Percentiles rank a stretch among this genome's conserved stretches.
Conservation (phyloP, 164 flowering plant species). For the Saururus chinensis region DNA sequence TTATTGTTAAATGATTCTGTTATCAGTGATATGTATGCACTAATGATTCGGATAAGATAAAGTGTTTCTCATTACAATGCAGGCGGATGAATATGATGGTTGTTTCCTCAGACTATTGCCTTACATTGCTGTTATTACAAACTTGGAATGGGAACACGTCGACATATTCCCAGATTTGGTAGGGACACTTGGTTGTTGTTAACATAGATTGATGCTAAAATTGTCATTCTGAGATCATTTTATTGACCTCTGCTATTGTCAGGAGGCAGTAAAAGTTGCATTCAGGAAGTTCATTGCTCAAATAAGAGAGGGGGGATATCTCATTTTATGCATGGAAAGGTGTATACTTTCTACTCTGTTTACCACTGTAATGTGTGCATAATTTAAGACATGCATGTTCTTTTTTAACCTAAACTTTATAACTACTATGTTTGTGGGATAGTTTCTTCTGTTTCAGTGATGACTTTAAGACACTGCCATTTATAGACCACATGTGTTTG, state of each 20-base stretch:
- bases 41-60: background rate
- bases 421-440: background rate
- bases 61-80: background rate
- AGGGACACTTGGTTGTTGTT: background rate
- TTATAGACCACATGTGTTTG: too few relatives aligned
- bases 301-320: constrained; percentile 33
- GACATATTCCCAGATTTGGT: constrained; percentile 39
- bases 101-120: constrained; percentile 37
- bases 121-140: constrained; percentile 30
- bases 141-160: constrained; percentile 50
- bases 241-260: background rate
- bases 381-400: background rate
- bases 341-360: constrained; percentile 5
- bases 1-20: background rate
- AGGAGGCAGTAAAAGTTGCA: constrained; percentile 25
- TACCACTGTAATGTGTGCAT: too few relatives aligned
- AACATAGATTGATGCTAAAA: background rate
- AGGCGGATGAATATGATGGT: constrained; percentile 50
- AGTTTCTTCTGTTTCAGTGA: background rate
- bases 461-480: too few relatives aligned
- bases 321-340: constrained; percentile 42
- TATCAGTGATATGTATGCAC: background rate
- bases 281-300: constrained; percentile 27
- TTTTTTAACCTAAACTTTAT: too few relatives aligned
- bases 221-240: background rate